phyloP scores from a whole-genome alignment of 768 basidiomycete species.

The Boletus coccyginus region DNA sequence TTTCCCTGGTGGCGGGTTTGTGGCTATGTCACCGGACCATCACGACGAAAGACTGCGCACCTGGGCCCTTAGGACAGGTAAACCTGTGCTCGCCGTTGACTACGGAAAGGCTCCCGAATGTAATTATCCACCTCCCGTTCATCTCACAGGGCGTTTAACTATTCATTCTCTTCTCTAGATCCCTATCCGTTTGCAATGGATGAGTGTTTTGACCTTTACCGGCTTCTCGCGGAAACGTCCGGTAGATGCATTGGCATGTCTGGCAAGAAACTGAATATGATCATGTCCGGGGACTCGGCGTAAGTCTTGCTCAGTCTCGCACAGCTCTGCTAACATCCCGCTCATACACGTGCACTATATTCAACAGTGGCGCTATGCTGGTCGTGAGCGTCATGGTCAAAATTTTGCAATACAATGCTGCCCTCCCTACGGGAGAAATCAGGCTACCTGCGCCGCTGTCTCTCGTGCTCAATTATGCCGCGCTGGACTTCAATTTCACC shows the following conservation, averaged over 20 bases:
- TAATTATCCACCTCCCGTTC: constrained; percentile 34
- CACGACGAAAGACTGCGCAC: constrained; percentile 89
- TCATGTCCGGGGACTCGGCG: constrained; percentile 96
- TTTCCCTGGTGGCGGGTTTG: constrained; percentile 94
- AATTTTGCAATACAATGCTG: constrained; percentile 64
- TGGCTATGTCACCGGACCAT: constrained; percentile 94
- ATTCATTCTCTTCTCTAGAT: constrained; percentile 46
- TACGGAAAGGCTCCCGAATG: constrained; percentile 98
- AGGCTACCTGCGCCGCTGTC: constrained; percentile 73
- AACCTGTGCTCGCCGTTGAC: constrained; percentile 81
- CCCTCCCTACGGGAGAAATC: constrained; percentile 27
- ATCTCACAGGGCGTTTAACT: constrained; percentile 1
- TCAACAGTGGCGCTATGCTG: constrained; percentile 78
- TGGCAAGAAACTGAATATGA: constrained; percentile 71
- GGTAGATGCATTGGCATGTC: constrained; percentile 86
- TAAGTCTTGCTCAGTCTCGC: constrained; percentile 42
- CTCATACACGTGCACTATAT: constrained; percentile 12
- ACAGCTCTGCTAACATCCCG: not conserved
- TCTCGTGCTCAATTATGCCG: constrained; percentile 86
- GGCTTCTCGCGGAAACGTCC: constrained; percentile 72
- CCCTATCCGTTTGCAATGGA: constrained; percentile 97
- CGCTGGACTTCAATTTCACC: constrained; percentile 96
- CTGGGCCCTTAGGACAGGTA: constrained; percentile 80
- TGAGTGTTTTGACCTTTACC: constrained; percentile 90
- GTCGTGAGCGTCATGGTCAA: constrained; percentile 82